Evolutionary conservation across 1,284 basidiomycete genomes (phyloP).

Genomic region (Serendipita sp.): DNA sequence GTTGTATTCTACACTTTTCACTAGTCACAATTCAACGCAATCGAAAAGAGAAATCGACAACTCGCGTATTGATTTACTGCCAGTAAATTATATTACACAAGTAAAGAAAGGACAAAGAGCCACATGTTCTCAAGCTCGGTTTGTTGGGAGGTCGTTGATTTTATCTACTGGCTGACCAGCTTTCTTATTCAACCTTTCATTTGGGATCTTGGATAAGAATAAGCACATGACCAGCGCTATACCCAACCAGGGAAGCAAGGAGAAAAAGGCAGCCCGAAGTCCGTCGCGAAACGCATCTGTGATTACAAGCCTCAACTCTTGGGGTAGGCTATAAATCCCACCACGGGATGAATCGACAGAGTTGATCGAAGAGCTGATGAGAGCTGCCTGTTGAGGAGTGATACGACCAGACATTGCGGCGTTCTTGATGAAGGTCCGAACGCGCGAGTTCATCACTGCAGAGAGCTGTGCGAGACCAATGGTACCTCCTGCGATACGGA

Average conservation of each 20-base stretch:
- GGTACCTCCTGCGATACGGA: slow-evolving; percentile 34
- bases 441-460: slow-evolving; percentile 32
- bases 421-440: slow-evolving; percentile 22
- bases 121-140: too few relatives aligned
- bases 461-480: slow-evolving; percentile 37
- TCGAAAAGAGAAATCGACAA: too few relatives aligned
- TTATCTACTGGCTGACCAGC: too few relatives aligned
- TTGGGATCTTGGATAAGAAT: slow-evolving; percentile 26
- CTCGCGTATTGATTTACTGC: too few relatives aligned
- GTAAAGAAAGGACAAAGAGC: too few relatives aligned
- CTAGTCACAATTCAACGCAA: too few relatives aligned
- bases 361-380: slow-evolving; percentile 5
- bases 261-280: slow-evolving; percentile 31
- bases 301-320: slow-evolving; percentile 23
- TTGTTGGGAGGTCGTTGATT: too few relatives aligned
- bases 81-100: too few relatives aligned
- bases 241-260: slow-evolving; percentile 33
- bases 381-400: slow-evolving; percentile 4
- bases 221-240: slow-evolving; percentile 25
- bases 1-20: too few relatives aligned
- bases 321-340: slow-evolving; percentile 25
- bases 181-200: slow-evolving; percentile 8
- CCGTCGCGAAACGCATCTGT: slow-evolving; percentile 29
- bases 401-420: slow-evolving; percentile 17
- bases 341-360: slow-evolving; percentile 21